Evolutionary conservation across 106 monocot species (phyloP), one percentile per base, ranked within the genome.

Genomic region (Vanilla planifolia): DNA sequence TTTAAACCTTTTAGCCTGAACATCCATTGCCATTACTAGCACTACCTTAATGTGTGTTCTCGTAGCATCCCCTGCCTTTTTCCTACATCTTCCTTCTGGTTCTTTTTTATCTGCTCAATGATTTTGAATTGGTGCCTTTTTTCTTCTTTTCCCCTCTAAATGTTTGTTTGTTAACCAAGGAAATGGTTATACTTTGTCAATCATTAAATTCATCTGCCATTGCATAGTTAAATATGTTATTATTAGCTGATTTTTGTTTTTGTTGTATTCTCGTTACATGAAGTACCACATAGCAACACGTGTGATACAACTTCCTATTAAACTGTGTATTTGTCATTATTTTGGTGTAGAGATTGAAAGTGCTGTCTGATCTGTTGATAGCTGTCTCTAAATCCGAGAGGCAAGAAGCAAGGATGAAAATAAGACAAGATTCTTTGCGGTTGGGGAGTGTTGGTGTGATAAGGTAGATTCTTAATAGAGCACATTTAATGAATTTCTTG

Each of bases 401-500:
- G 43, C 90, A 86, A 59, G 90, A 90, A 84, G 75, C 95, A 77
- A 90, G 95, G 55, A 79, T 89, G 73, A 84, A 84, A 58, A 76
- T 84, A 33, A 80, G 76, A 29, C 95, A 96, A 67, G 95, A 96
- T 45, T 86, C 86, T 48, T 63, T 84, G 71, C 78, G 90, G 60
- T 83, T 96, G 50, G 95, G 95, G 30, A 90, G 81, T 77, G 86
- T 96, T 50, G 84, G 90, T 65, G 78, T 96, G 69, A 76, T 96
- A 58, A 96, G 95, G 95, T 90, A 69, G 36, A 51, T 58, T 55
- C 28, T 51, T 42, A 53, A 20, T 59, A 17, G n/a, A 27, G 63
- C 19, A 24, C n/a, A 40, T 53, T 20, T 50, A 36, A 8, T 40
- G 37, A 35, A 19, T 57, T 57, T 53, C 8, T 57, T 23, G 32